Conservation (phyloP, 768 basidiomycete genomes). For the Leccinum arenicola region DNA sequence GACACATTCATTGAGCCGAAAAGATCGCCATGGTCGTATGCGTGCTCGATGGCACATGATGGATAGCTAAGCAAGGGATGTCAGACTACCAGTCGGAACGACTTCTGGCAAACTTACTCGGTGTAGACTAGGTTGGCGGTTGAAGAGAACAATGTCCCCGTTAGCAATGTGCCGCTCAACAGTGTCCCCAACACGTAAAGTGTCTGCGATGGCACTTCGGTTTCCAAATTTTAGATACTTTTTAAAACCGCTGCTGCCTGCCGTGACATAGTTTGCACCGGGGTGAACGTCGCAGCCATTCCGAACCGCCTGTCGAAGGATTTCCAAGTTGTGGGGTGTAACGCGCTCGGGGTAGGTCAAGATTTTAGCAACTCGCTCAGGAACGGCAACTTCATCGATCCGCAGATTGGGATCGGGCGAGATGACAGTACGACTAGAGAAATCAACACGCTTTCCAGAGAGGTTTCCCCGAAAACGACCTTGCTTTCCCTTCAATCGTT, state of each 20-base stretch:
- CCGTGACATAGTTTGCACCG: constrained; percentile 91
- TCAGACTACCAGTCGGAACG: background rate
- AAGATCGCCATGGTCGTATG: constrained; percentile 95
- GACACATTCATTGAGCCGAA: constrained; percentile 97
- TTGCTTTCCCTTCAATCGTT: constrained; percentile 97
- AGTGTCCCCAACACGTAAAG: constrained; percentile 80
- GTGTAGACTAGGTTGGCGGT: constrained; percentile 97
- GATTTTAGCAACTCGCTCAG: constrained; percentile 91
- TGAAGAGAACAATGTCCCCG: constrained; percentile 96
- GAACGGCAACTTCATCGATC: constrained; percentile 98
- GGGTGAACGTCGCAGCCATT: constrained; percentile 92
- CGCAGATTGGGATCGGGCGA: constrained; percentile 98
- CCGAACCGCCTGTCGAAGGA: constrained; percentile 69
- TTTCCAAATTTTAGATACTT: constrained; percentile 90
- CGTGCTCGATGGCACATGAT: constrained; percentile 99
- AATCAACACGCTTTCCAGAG: constrained; percentile 98
- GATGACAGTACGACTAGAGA: constrained; percentile 97
- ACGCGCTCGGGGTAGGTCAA: constrained; percentile 97
- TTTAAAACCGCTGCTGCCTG: constrained; percentile 75
- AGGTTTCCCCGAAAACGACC: constrained; percentile 98
- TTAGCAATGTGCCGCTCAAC: constrained; percentile 95
- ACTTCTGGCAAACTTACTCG: constrained; percentile 49
- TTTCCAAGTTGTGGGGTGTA: constrained; percentile 83
- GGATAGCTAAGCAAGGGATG: constrained; percentile 59
- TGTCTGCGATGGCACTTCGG: constrained; percentile 74